Conservation (phyloP, 1,139 yeast species). For the Saccharomyces hybrid region DNA sequence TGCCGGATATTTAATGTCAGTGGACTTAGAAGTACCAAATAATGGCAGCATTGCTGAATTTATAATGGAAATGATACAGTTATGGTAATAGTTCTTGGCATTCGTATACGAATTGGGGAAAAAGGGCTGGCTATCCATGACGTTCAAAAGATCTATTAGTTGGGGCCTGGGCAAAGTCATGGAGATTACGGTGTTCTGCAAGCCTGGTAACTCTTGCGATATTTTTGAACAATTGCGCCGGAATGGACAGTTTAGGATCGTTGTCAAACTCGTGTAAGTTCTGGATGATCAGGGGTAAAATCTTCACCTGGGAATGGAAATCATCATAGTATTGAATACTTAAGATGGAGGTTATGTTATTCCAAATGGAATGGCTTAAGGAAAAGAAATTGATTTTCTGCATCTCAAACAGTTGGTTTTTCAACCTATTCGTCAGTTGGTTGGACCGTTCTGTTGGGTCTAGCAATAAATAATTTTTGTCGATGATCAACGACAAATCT, state of each 20-base stretch:
- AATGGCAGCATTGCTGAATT: conserved; percentile 10
- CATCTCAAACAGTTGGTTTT: conserved; percentile 6
- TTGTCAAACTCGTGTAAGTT: neutral
- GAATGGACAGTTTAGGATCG: neutral
- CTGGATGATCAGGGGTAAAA: conserved; percentile 10
- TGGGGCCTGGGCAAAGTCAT: conserved; percentile 10
- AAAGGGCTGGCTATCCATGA: conserved; percentile 7
- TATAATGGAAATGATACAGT: conserved; percentile 11
- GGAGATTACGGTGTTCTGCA: conserved; percentile 10
- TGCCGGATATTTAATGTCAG: conserved; percentile 1
- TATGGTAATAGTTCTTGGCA: conserved; percentile 9
- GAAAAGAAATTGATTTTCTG: conserved; percentile 13
- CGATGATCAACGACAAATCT: conserved; percentile 11
- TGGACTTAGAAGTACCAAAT: conserved; percentile 9
- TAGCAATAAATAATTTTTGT: conserved; percentile 1
- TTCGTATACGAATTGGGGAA: conserved; percentile 3
- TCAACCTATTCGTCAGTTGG: conserved; percentile 5
- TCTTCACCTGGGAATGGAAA: conserved; percentile 4
- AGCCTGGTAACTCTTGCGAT: conserved; percentile 5
- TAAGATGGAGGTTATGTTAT: conserved; percentile 6
- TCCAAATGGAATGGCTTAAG: conserved; percentile 8
- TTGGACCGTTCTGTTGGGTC: neutral
- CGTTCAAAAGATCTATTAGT: conserved; percentile 4
- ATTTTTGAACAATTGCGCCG: conserved; percentile 9
- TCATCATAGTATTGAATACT: conserved; percentile 14